Base-by-base conservation (phyloP, 1,284 basidiomycete genomes). In the Rhodotorula sp. region DNA sequence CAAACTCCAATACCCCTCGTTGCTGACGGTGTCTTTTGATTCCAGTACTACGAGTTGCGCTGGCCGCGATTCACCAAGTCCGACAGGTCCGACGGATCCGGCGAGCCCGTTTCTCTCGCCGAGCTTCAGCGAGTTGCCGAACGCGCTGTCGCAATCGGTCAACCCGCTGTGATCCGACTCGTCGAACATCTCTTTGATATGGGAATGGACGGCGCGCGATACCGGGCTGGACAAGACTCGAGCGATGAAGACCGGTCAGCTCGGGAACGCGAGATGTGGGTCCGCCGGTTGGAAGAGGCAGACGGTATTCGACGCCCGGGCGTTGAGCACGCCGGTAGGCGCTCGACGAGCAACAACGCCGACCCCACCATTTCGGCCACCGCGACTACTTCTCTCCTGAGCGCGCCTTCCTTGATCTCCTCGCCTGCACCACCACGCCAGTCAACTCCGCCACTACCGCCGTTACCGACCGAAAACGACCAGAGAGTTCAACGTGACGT, bases 1-100 rank as follows among this genome's bases (percentile, higher is more conserved):
- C 3, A 1, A 5, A n/a, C 10, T 14, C 39, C 8, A 18, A 18
- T 3, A 48, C 39, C 14, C 20, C 18, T 7, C 0, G 5, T 4
- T 10, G 3, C 31, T 34, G 15, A 31, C 31, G 23, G 5, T 18
- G 1, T 5, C 1, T 5, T 51, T 39, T 2, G 21, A 52, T 46
- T 3, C 20, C 76, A 92, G 90, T 84, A 88, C 73, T 93, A 93
- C 78, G 91, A 91, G 77, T 83, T 93, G 5, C 88, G 92, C 8
- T 94, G 91, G 81, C 91, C 92, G 0, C 85, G 92, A 29, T 65
- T 74, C 54, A 72, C 64, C 54, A 76, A 76, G 47, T 12, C 31
- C 31, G 34, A 34, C 12, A 68, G 69, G 26, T 26, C 47, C 6
- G 66, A 67, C 49, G 62, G 54, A 7, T 58, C 29, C 51, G 39